Conservation (phyloP, 106 monocot species). For the Platanthera guangdongensis region DNA sequence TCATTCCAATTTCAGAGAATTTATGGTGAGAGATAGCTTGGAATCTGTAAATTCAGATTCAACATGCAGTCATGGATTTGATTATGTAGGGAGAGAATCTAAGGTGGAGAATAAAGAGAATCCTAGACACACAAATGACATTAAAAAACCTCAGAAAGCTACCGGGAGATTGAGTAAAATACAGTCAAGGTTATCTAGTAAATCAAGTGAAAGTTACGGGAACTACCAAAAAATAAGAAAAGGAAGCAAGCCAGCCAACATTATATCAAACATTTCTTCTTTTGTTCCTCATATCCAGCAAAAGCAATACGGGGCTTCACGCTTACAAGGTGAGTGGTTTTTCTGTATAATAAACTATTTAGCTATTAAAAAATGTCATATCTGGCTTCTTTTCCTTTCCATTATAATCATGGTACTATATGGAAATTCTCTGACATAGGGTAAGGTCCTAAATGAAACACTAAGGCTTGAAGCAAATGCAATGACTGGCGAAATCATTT, state of each 20-base stretch:
- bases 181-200: conserved; percentile 15
- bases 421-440: too few relatives aligned
- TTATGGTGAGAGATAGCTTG: conserved; percentile 14
- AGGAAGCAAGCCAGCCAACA: conserved; percentile 25
- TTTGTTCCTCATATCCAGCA: conserved; percentile 46
- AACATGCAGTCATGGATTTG: conserved; percentile 6
- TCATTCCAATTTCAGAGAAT: conserved; percentile 9
- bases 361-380: neutral
- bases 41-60: conserved; percentile 31
- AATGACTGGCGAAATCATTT: too few relatives aligned
- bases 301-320: conserved; percentile 38
- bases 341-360: neutral
- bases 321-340: conserved; percentile 18
- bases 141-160: neutral
- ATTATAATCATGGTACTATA: neutral
- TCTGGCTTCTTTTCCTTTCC: neutral
- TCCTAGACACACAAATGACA: neutral
- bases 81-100: conserved; percentile 8
- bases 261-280: conserved; percentile 44
- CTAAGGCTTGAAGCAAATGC: too few relatives aligned
- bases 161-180: conserved; percentile 9
- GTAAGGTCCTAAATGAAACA: too few relatives aligned
- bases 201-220: conserved; percentile 17
- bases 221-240: conserved; percentile 10
- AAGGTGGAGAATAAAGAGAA: conserved; percentile 15